Conservation (phyloP, 2,329 filamentous ascomycete genomes). For the Aspergillus jensenii region DNA sequence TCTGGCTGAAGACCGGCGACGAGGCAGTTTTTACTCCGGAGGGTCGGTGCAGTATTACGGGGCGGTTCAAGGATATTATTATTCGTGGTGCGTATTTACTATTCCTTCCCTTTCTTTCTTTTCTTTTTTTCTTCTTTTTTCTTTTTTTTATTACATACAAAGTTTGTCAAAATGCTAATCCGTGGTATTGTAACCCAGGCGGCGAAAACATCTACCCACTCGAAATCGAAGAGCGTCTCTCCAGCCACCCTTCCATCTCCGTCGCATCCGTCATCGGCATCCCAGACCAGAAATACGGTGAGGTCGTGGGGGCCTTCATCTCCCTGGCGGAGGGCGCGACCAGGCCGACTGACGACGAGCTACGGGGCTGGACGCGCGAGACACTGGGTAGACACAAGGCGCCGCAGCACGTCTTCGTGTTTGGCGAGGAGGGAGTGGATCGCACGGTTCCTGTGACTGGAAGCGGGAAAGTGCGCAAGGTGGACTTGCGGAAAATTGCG, state of each 20-base stretch:
- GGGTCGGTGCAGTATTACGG: conserved; percentile 72
- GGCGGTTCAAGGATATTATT: conserved; percentile 77
- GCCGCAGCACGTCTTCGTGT: conserved; percentile 72
- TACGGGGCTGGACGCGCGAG: conserved; percentile 63
- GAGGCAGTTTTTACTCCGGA: conserved; percentile 53
- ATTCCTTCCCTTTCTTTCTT: neutral
- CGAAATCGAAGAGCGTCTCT: conserved; percentile 72
- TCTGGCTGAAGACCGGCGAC: conserved; percentile 68
- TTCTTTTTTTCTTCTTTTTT: neutral
- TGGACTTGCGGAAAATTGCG: conserved; percentile 53
- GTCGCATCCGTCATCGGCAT: conserved; percentile 70
- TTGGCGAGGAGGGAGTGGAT: conserved; percentile 61
- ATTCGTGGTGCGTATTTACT: conserved; percentile 56
- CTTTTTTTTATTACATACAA: neutral
- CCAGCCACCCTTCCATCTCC: conserved; percentile 61
- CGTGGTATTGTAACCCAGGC: conserved; percentile 38
- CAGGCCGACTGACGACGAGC: conserved; percentile 52
- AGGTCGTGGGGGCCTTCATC: conserved; percentile 68
- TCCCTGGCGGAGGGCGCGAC: conserved; percentile 27
- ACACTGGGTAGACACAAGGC: conserved; percentile 67
- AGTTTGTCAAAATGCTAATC: neutral
- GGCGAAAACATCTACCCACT: conserved; percentile 74
- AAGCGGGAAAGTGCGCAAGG: conserved; percentile 69
- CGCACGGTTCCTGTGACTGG: conserved; percentile 63
- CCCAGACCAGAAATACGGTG: conserved; percentile 69